Percentiles rank a stretch among this genome's conserved stretches.
Conservation (phyloP, 176 grass and related monocot genomes). For the Avena eriantha region DNA sequence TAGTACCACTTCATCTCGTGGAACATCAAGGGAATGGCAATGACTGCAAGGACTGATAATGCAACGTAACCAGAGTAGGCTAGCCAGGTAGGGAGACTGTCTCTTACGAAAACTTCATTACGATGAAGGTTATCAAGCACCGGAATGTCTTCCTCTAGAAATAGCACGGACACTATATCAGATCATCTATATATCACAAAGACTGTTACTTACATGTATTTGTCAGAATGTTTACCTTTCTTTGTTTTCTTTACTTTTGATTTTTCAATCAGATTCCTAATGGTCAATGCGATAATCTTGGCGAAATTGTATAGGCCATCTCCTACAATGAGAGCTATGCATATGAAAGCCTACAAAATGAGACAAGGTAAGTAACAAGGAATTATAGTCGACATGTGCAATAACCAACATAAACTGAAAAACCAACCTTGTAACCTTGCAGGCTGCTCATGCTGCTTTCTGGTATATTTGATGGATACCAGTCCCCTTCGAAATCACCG, state of each 20-base stretch:
- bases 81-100: slow-evolving; percentile 71
- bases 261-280: slow-evolving; percentile 61
- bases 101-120: slow-evolving; percentile 76
- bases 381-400: slow-evolving; percentile 2
- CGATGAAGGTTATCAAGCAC: slow-evolving; percentile 63
- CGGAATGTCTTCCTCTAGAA: slow-evolving; percentile 60
- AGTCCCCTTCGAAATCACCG: slow-evolving; percentile 70
- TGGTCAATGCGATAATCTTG: slow-evolving; percentile 71
- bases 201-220: neutral
- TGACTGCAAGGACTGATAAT: slow-evolving; percentile 56
- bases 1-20: slow-evolving; percentile 94
- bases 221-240: slow-evolving; percentile 64
- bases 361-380: slow-evolving; percentile 33
- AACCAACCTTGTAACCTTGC: slow-evolving; percentile 94
- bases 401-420: neutral
- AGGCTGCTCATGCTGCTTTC: slow-evolving; percentile 93
- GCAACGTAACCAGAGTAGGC: slow-evolving; percentile 65
- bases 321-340: slow-evolving; percentile 90
- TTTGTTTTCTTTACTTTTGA: slow-evolving; percentile 62
- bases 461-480: slow-evolving; percentile 78
- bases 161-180: slow-evolving; percentile 28
- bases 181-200: slow-evolving; percentile 20
- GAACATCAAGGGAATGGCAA: slow-evolving; percentile 88
- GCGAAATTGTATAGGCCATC: slow-evolving; percentile 94
- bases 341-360: slow-evolving; percentile 84